These are phyloP conservation scores for Berkeleyomyces basicola DNA, from an alignment of 2,329 filamentous ascomycete species.

Conservation along the genomic window DNA sequence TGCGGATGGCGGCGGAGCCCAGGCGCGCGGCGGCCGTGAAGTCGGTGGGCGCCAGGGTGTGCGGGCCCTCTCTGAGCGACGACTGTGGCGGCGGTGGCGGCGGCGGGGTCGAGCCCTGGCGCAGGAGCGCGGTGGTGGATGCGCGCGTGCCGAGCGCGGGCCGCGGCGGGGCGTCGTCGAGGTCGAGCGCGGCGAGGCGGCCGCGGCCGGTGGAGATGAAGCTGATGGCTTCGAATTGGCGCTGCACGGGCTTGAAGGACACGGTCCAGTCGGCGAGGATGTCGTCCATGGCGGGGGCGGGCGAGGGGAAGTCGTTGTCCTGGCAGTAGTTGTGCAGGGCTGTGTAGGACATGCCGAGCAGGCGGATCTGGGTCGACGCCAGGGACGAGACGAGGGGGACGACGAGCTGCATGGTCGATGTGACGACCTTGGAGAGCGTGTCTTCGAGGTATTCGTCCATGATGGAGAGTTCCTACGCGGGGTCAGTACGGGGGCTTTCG, in stretches of 20 bases:
- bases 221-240: constrained; percentile 48
- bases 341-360: constrained; percentile 67
- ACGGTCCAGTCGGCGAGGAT: constrained; percentile 50
- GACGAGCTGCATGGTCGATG: constrained; percentile 55
- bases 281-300: constrained; percentile 54
- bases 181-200: constrained; percentile 24
- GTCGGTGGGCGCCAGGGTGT: constrained; percentile 12
- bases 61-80: constrained; percentile 1
- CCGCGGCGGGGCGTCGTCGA: constrained; percentile 1
- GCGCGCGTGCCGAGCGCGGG: constrained; percentile 3
- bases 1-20: neutral
- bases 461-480: constrained; percentile 47
- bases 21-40: constrained; percentile 11
- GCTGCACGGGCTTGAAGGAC: constrained; percentile 45
- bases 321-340: constrained; percentile 56
- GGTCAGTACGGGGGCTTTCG: neutral
- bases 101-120: neutral
- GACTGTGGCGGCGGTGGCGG: neutral
- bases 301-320: constrained; percentile 51
- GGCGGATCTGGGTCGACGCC: constrained; percentile 59
- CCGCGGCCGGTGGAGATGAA: constrained; percentile 52
- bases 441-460: constrained; percentile 59
- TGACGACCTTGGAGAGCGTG: constrained; percentile 54
- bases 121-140: neutral
- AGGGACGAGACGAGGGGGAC: constrained; percentile 54